phyloP scores from a whole-genome alignment of 208 protist genomes.

The Naegleria fowleri region DNA sequence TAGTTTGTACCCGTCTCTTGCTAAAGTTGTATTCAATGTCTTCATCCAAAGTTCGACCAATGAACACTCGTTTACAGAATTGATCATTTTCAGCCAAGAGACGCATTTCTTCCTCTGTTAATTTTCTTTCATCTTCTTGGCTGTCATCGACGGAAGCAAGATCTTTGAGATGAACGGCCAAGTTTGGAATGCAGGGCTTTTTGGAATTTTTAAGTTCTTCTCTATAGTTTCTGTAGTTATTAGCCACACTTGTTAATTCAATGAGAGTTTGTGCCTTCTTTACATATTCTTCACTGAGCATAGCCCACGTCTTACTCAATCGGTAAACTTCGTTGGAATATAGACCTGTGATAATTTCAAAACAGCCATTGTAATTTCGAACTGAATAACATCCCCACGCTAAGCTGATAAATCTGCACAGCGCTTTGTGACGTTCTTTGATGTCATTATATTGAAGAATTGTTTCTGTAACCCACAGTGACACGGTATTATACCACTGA shows the following conservation, averaged over 20 bases:
- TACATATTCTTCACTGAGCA: conserved; percentile 22
- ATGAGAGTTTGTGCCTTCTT: conserved; percentile 30
- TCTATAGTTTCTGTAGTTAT: conserved; percentile 22
- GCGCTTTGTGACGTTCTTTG: conserved; percentile 26
- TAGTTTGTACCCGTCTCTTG: neutral
- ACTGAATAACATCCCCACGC: conserved; percentile 29
- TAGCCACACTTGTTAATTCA: conserved; percentile 14
- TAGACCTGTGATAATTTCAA: conserved; percentile 36
- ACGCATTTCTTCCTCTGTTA: neutral
- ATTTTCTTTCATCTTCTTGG: neutral
- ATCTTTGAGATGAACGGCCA: conserved; percentile 38
- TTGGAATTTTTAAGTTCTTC: neutral
- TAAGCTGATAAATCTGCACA: conserved; percentile 33
- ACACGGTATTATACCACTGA: neutral
- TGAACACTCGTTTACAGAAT: neutral
- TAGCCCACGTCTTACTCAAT: conserved; percentile 28
- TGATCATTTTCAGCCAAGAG: neutral
- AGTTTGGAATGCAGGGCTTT: conserved; percentile 35
- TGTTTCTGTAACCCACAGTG: neutral
- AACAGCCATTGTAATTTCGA: conserved; percentile 39
- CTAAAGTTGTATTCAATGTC: neutral
- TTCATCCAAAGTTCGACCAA: neutral
- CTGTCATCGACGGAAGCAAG: conserved; percentile 34
- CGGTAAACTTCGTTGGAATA: conserved; percentile 23
- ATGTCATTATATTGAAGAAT: neutral